Evolutionary conservation across 257 asterid species (phyloP).

Genomic region (Forsythia viridissima): DNA sequence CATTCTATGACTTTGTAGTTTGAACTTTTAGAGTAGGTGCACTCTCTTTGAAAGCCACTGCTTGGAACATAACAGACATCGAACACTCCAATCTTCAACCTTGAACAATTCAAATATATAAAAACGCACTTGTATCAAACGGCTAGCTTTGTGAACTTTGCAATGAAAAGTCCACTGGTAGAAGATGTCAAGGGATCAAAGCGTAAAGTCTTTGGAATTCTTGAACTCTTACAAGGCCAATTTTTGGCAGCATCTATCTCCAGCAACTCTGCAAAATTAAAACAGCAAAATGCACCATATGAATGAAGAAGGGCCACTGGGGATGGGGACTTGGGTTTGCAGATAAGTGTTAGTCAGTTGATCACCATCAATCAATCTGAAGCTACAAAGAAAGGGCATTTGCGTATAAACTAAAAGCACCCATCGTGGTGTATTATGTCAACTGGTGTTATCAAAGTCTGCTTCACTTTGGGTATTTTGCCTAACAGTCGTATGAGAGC

Average conservation of each 20-base stretch:
- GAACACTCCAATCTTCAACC: not conserved
- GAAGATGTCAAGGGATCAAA: conserved; percentile 78
- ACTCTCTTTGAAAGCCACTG: not conserved
- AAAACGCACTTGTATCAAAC: conserved; percentile 24
- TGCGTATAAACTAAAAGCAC: not conserved
- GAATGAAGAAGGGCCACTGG: not conserved
- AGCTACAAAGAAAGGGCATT: not conserved
- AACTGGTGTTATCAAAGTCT: not conserved
- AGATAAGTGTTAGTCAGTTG: not conserved
- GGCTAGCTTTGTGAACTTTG: conserved; percentile 71
- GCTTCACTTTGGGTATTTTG: not conserved
- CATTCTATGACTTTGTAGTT: not conserved
- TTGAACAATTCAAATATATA: not conserved
- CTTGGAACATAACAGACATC: not conserved
- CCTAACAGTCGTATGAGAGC: not conserved
- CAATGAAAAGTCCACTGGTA: conserved; percentile 86
- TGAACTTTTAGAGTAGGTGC: not conserved
- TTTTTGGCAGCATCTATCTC: conserved; percentile 61
- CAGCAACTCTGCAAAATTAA: conserved; percentile 57
- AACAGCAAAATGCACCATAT: not conserved
- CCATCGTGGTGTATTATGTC: not conserved
- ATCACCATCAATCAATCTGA: not conserved
- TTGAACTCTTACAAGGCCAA: conserved; percentile 80
- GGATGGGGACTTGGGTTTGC: not conserved
- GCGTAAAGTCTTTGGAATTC: conserved; percentile 61